Evolutionary conservation across 192 early-diverging fungal species (phyloP), one percentile per base, ranked within the genome.

Genomic region (Kappamyces sp.): DNA sequence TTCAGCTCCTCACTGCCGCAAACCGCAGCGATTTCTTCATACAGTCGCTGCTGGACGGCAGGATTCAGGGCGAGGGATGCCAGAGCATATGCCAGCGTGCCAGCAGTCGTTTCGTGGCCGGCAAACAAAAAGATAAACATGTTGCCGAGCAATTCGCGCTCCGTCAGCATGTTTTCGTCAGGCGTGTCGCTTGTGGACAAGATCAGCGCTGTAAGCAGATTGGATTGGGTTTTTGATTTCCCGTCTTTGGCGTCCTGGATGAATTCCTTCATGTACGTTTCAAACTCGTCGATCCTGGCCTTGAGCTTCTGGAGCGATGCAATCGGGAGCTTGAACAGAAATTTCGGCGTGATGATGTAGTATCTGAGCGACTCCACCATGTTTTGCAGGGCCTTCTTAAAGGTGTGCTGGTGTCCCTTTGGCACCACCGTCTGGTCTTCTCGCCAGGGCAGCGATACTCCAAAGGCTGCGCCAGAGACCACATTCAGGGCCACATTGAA

Each of bases 71-170:
- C 79, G 2, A 67, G 35, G 40, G 70, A 62, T 5, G 68, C 67
- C 33, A 83, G 64, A 3, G 70, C 49, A 63, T 69, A 79, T 3
- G 68, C 48, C 6, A 80, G 50, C 3, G 76, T 74, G 32, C 73
- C 71, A 0, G 78, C 72, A 31, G 78, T 83, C 2, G 74, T 78
- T 47, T 79, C 79, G 57, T 78, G 70, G 0, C 81, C 81, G 47
- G 82, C 82, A 68, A 82, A 77, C 10, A 78, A 66, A 4, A 84
- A 65, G n/a, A 74, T 63, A 8, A 75, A 67, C 8, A 73, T 42
- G 43, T 81, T 76, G 9, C 66, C 72, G 32, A 71, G 55, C 1
- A 84, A 42, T 13, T 74, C 79, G 1, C 46, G 41, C 43, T 67
- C 51, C 39, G 48, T 60, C 36, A 67, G 44, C 7, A 9, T 49